phyloP scores from a whole-genome alignment of 1,284 basidiomycete genomes.

The Salmacisia buchloeana region DNA sequence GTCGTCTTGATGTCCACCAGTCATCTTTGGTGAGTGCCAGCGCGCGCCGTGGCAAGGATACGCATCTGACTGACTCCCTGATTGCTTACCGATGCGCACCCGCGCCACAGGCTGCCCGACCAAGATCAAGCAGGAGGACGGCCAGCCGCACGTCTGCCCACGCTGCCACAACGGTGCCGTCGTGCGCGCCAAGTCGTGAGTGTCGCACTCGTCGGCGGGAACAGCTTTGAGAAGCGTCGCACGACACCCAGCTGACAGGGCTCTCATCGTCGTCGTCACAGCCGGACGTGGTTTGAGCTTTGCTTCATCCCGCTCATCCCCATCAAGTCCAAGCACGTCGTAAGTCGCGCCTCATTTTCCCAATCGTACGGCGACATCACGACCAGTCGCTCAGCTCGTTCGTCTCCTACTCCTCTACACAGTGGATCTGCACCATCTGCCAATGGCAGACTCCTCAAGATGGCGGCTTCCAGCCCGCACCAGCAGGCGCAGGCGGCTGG shows the following conservation, averaged over 20 bases:
- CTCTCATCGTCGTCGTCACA: not conserved
- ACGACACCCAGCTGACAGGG: not conserved
- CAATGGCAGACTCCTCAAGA: constrained; percentile 40
- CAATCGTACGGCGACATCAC: no score
- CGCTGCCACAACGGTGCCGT: constrained; percentile 48
- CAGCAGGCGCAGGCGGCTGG: constrained; percentile 24
- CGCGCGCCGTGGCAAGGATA: no score
- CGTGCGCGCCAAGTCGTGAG: constrained; percentile 34
- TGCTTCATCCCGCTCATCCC: constrained; percentile 47
- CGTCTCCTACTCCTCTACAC: not conserved
- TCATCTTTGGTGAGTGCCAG: no score
- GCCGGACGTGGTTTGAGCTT: constrained; percentile 44
- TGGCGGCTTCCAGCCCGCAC: constrained; percentile 37
- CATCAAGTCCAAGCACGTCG: constrained; percentile 34
- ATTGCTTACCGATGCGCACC: not conserved
- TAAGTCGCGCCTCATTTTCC: no score
- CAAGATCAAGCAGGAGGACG: constrained; percentile 47
- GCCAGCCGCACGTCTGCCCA: constrained; percentile 40
- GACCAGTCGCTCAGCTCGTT: not conserved
- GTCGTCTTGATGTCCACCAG: not conserved
- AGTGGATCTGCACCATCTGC: constrained; percentile 45
- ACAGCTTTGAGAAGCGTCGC: not conserved
- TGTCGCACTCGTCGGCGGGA: no score
- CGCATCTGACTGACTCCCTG: not conserved
- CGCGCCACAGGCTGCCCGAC: constrained; percentile 45